Evolutionary conservation across 495 filamentous ascomycete species (phyloP).

Genomic region (Penicilliopsis zonata): DNA sequence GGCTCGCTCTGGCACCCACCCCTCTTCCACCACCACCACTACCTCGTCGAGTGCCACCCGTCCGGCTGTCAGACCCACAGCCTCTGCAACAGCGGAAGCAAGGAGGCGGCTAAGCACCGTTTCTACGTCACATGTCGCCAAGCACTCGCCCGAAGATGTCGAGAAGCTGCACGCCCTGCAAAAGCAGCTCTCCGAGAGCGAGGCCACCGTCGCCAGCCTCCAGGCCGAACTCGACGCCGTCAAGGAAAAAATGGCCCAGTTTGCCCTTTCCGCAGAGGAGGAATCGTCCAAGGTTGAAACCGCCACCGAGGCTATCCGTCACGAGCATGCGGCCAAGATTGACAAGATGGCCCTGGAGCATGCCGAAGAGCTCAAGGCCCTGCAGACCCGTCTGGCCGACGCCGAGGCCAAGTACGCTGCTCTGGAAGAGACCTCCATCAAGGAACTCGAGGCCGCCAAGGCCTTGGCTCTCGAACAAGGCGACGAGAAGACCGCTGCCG

Average conservation of each 20-base stretch:
- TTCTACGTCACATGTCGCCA: slow-evolving; percentile 6
- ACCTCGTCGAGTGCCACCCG: slow-evolving; percentile 14
- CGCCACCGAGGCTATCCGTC: slow-evolving; percentile 17
- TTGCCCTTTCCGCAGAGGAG: slow-evolving; percentile 18
- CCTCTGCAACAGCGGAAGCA: slow-evolving; percentile 15
- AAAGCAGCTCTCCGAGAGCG: slow-evolving; percentile 29
- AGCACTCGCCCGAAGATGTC: slow-evolving; percentile 16
- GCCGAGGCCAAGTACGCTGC: slow-evolving; percentile 28
- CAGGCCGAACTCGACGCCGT: slow-evolving; percentile 26
- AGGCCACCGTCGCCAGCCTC: slow-evolving; percentile 25
- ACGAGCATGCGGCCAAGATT: slow-evolving; percentile 27
- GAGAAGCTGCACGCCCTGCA: slow-evolving; percentile 31
- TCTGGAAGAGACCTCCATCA: slow-evolving; percentile 25
- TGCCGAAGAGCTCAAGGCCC: slow-evolving; percentile 22
- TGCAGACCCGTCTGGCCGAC: slow-evolving; percentile 26
- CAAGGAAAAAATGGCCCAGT: slow-evolving; percentile 26
- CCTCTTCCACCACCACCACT: slow-evolving; percentile 17
- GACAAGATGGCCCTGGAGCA: slow-evolving; percentile 23
- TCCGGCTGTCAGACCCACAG: slow-evolving; percentile 13
- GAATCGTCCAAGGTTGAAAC: slow-evolving; percentile 10
- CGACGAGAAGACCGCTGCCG: slow-evolving; percentile 19
- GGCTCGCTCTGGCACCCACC: slow-evolving; percentile 13
- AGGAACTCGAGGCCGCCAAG: slow-evolving; percentile 30
- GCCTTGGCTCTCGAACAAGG: slow-evolving; percentile 23
- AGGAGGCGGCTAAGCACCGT: slow-evolving; percentile 25